Percentiles rank a stretch among this genome's conserved stretches.
These are phyloP conservation scores for Vinca minor DNA, from an alignment of 257 asterid species.

Conservation along the genomic window DNA sequence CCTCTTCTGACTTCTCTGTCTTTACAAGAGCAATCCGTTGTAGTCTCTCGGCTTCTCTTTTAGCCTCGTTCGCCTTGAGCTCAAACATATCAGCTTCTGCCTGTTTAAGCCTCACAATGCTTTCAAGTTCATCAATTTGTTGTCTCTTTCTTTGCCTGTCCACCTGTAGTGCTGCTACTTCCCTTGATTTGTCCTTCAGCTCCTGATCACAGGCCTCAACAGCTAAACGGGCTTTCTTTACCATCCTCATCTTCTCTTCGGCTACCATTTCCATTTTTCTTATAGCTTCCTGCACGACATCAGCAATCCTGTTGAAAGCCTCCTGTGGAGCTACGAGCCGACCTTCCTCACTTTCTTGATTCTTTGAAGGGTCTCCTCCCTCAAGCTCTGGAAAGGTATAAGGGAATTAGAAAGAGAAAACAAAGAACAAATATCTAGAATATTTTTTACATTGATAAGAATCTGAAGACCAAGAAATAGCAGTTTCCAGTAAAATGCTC, in stretches of 20 bases:
- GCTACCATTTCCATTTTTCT: slow-evolving; percentile 84
- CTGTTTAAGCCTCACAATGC: slow-evolving; percentile 74
- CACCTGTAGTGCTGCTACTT: slow-evolving; percentile 59
- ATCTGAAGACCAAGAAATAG: background rate
- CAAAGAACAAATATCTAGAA: background rate
- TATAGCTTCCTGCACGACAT: slow-evolving; percentile 89
- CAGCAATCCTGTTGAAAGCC: slow-evolving; percentile 84
- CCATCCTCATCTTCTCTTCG: slow-evolving; percentile 79
- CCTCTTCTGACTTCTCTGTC: slow-evolving; percentile 81
- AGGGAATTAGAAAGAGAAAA: background rate
- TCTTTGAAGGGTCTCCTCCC: slow-evolving; percentile 50
- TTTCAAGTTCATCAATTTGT: slow-evolving; percentile 79
- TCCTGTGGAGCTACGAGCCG: slow-evolving; percentile 72
- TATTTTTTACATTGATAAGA: background rate
- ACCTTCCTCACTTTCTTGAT: slow-evolving; percentile 58
- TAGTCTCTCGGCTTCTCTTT: slow-evolving; percentile 86
- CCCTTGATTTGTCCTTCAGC: slow-evolving; percentile 81
- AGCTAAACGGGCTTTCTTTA: slow-evolving; percentile 68
- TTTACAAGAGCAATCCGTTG: slow-evolving; percentile 79
- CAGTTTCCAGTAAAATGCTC: background rate
- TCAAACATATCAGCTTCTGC: slow-evolving; percentile 97
- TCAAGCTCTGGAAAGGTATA: slow-evolving; percentile 52
- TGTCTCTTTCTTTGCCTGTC: slow-evolving; percentile 78
- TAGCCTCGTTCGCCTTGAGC: slow-evolving; percentile 77
- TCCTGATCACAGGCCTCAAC: slow-evolving; percentile 87